Base-by-base conservation (phyloP, 2,329 filamentous ascomycete genomes). In the Beauveria brongniartii region DNA sequence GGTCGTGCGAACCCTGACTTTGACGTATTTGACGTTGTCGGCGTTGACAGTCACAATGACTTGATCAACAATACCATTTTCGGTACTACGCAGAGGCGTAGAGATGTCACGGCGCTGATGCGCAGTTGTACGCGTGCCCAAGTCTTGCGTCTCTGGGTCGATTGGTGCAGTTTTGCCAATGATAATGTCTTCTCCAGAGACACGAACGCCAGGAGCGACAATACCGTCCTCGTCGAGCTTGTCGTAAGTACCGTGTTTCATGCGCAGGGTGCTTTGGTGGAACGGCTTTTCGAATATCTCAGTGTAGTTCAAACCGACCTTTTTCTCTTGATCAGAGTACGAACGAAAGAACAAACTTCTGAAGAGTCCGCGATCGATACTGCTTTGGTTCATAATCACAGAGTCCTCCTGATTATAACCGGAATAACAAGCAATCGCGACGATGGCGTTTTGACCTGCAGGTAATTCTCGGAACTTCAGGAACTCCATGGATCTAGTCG, bases 331-430 rank as follows among this genome's bases (percentile, higher is more conserved):
- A 71, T 99, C 94, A 37, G 92, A 95, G 76, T 99, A 99, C 12
- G 93, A 92, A 67, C 95, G 88, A 84, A 96, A 99, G 80, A 97
- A 99, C 59, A 99, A 78, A 83, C 92, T 97, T 70, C 95, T 86
- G 87, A 99, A 99, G 5, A 99, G 82, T 64, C 94, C 94, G 70
- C 94, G 90, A 74, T 99, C 94, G 69, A 99, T 97, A 75, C 92
- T 96, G 78, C 92, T 97, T 78, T 99, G 94, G 75, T 99, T 99
- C 94, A 99, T 97, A 70, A 99, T 96, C 67, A 99, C 93, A 67
- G 94, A 99, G 86, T 99, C 94, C 91, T 99, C 94, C 74, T 99
- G 95, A 76, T 99, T 99, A 80, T 99, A 99, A 63, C 94, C 94
- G 59, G 92, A 96, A 77, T 99, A 99, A 73, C 90, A 95, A 63